Percentiles rank a stretch among this genome's conserved stretches.
phyloP scores from a whole-genome alignment of 495 filamentous ascomycete species.

The Hypoxylon cercidicola region DNA sequence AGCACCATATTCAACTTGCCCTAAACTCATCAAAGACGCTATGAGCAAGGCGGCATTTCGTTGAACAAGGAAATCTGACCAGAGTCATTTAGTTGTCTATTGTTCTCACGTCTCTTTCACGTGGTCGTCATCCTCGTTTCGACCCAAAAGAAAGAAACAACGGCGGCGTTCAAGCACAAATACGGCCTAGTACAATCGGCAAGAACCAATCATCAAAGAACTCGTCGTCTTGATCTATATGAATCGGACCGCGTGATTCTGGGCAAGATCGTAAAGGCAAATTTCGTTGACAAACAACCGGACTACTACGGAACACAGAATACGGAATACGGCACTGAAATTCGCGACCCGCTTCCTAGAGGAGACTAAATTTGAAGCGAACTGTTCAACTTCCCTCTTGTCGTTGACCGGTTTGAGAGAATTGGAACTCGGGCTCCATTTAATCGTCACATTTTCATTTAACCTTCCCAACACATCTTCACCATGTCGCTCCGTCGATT shows the following conservation, averaged over 20 bases:
- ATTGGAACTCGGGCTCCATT: constrained; percentile 23
- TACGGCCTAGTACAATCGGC: constrained; percentile 5
- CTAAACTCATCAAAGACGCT: constrained; percentile 14
- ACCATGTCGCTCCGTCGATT: constrained; percentile 43
- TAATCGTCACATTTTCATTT: too few relatives aligned
- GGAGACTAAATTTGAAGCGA: constrained; percentile 23
- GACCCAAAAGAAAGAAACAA: constrained; percentile 24
- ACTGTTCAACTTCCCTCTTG: constrained; percentile 32
- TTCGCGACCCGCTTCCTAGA: constrained; percentile 23
- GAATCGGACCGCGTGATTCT: constrained; percentile 24
- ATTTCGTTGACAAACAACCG: constrained; percentile 16
- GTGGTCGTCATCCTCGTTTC: constrained; percentile 13
- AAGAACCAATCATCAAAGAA: constrained; percentile 27
- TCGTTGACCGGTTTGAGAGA: constrained; percentile 43
- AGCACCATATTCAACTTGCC: neutral
- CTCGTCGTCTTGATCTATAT: constrained; percentile 25
- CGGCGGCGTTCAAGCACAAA: constrained; percentile 10
- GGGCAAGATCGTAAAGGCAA: constrained; percentile 4
- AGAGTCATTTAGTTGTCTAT: constrained; percentile 30
- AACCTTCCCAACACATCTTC: constrained; percentile 15
- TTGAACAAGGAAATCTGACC: constrained; percentile 29
- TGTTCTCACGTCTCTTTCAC: constrained; percentile 33
- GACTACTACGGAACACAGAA: constrained; percentile 19
- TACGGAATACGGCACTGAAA: constrained; percentile 3
- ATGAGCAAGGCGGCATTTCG: constrained; percentile 2